Conservation (phyloP, 352 stramenopile genomes). For the Plasmopara muralis region DNA sequence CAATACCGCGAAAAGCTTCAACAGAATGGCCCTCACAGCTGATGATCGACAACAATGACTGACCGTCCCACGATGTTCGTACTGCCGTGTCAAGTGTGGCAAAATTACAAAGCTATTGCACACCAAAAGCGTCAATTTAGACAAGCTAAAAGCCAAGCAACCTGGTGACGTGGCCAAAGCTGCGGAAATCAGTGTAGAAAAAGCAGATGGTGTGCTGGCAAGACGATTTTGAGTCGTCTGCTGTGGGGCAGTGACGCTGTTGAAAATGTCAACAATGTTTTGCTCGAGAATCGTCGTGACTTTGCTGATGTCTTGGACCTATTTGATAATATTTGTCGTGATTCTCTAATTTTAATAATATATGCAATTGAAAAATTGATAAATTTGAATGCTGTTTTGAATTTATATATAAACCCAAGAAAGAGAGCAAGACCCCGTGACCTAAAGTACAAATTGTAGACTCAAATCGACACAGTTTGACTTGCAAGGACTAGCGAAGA, state of each 20-base stretch:
- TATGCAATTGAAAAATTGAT: no score
- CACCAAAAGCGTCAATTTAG: conserved; percentile 15
- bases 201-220: conserved; percentile 27
- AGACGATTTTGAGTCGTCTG: conserved; percentile 26
- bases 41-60: no score
- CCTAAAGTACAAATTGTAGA: no score
- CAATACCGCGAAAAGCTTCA: no score
- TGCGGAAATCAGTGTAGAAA: conserved; percentile 31
- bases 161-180: conserved; percentile 29
- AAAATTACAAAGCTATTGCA: conserved; percentile 22
- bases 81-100: conserved; percentile 27
- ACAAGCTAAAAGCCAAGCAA: conserved; percentile 9
- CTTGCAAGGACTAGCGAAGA: no score
- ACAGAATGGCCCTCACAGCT: no score
- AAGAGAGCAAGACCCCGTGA: no score
- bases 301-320: conserved; percentile 4
- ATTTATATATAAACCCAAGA: no score
- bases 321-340: no score
- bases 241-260: conserved; percentile 32
- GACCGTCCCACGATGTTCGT: conserved; percentile 10
- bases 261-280: conserved; percentile 17
- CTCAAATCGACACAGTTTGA: no score
- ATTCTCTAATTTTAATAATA: no score
- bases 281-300: conserved; percentile 17
- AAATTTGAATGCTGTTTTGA: no score